Base-by-base conservation (phyloP, 2,329 filamentous ascomycete species). In the Apiospora saccharicola region DNA sequence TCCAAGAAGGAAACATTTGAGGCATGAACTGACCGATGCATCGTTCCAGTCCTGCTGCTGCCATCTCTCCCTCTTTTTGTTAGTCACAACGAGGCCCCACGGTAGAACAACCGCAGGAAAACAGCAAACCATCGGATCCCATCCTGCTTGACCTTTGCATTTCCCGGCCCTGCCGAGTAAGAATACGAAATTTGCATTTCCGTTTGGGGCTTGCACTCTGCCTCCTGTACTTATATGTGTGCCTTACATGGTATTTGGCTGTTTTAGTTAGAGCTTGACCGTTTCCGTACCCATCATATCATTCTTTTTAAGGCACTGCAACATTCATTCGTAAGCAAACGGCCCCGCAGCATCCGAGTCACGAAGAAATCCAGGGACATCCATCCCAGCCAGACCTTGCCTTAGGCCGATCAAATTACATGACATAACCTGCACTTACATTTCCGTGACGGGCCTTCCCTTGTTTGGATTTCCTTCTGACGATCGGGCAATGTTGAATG, bases 361-460 rank as follows among this genome's bases (percentile, higher is more conserved):
- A 64, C 57, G 34, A 64, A 64, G 57, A 64, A 64, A n/a, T 14
- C 30, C 57, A 64, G 57, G 30, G 30, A 14, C 57, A 37, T 61
- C 53, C 26, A 61, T 34, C 30, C 53, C 26, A 14, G 13, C 24
- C 51, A 61, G 30, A 16, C 30, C 53, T 37, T 61, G 53, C 53
- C 53, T 61, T 37, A 37, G 53, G 30, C 30, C 53, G 30, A 61
- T 34, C 53, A 61, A 61, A 13, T 61, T 61, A 61, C 34, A 61
- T 61, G 53, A 64, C 34, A 64, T 41, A 64, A 64, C 57, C 34
- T 64, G 57, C 57, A 64, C 57, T 64, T 30, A 61, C 53, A 61
- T 30, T 61, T 61, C 53, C 57, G 57, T 64, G 57, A 64, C 57
- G 34, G 57, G 30, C 57, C 57, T 64, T 64, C 57, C 57, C 57